Evolutionary conservation across 192 early-diverging fungal genomes (phyloP).

Genomic region (Coemansia interrupta): DNA sequence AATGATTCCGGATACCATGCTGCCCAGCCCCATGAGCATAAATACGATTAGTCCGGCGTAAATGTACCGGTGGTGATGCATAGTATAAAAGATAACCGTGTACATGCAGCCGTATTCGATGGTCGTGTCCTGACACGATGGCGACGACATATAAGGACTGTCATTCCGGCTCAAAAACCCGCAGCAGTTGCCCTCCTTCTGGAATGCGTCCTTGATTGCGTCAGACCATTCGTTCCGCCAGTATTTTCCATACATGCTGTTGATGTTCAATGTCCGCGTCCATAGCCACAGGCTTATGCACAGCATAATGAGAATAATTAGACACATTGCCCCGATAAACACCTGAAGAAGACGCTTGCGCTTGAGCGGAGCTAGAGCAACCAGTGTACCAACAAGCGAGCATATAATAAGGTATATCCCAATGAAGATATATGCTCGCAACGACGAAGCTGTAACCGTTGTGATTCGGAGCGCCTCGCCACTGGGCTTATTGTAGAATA

Average conservation of each 20-base stretch:
- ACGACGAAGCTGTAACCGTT: conserved; percentile 16
- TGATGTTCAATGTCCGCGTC: conserved; percentile 39
- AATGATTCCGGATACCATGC: conserved; percentile 18
- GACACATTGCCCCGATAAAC: conserved; percentile 12
- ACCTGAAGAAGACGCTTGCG: conserved; percentile 22
- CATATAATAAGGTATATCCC: conserved; percentile 25
- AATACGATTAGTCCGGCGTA: conserved; percentile 39
- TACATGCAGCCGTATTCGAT: conserved; percentile 35
- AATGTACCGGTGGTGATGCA: conserved; percentile 24
- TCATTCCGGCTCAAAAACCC: conserved; percentile 36
- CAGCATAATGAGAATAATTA: conserved; percentile 20
- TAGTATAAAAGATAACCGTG: conserved; percentile 30
- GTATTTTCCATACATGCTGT: conserved; percentile 16
- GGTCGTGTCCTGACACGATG: conserved; percentile 11
- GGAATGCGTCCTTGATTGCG: conserved; percentile 28
- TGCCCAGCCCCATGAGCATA: conserved; percentile 24
- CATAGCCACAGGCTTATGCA: conserved; percentile 34
- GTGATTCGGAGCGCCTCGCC: conserved; percentile 17
- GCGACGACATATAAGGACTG: conserved; percentile 19
- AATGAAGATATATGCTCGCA: conserved; percentile 29
- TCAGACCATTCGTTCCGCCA: conserved; percentile 33
- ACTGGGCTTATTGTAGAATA: conserved; percentile 23
- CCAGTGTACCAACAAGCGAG: conserved; percentile 22
- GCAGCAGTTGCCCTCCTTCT: conserved; percentile 29
- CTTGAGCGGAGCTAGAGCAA: conserved; percentile 28